Evolutionary conservation across 2,329 filamentous ascomycete genomes (phyloP), one percentile per base, ranked within the genome.

Genomic region (Lojkania enalia): DNA sequence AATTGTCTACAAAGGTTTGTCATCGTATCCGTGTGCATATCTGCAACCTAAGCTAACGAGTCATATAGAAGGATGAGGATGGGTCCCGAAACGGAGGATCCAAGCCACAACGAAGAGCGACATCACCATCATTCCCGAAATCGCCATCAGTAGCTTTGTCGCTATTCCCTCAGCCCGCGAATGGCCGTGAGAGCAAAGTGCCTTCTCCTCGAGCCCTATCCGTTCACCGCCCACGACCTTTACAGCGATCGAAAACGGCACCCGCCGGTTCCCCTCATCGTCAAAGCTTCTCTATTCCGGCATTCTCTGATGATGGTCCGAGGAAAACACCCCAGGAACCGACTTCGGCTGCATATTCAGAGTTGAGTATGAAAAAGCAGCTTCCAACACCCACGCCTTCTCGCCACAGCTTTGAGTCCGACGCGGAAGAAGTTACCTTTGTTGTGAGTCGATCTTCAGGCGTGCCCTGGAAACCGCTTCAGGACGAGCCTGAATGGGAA

Each of bases 1-100:
- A 58, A 33, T 54, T 69, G 7, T 54, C 62, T 11, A 49, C 56
- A 20, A 64, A 68, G 61, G 68, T 70, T 57, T 21, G 53, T 54
- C n/a, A 2, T 39, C n/a, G n/a, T n/a, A n/a, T 38, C 29, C 31
- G 41, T 37, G 46, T 20, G 19, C 30, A 30, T 42, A 21, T 33
- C 19, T 15, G 33, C 9, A 15, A 9, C 30, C 7, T 6, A 9
- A 20, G 19, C 37, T 52, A 38, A 56, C 30, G 15, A 11, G 27
- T 27, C 39, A 44, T 38, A 57, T 43, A 47, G 35, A 13, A 45
- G 20, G 20, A 57, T 5, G 29, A 64, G 46, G 49, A 58, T 7
- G 41, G 55, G 11, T 25, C 51, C 16, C 51, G 51, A 39, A 50
- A 58, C 19, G 46, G 37, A 13, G 41, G 43, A 2, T 35, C 59